Evolutionary conservation across 768 basidiomycete genomes (phyloP).

Genomic region (Boletus rex-veris): DNA sequence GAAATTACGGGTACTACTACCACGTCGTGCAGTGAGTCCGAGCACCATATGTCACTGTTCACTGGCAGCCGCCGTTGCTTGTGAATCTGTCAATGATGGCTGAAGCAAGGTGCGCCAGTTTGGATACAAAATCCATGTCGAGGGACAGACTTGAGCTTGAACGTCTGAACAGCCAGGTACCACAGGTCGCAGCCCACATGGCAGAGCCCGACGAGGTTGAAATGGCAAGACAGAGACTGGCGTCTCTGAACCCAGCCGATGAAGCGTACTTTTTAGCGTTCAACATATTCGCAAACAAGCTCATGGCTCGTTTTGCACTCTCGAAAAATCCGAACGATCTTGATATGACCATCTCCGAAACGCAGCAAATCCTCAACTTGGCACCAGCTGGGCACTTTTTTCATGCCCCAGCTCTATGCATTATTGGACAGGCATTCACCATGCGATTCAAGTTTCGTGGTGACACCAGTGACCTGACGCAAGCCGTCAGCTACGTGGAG

Average conservation of each 20-base stretch:
- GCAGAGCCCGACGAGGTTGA: slow-evolving; percentile 7
- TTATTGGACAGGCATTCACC: slow-evolving; percentile 16
- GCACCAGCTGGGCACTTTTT: slow-evolving; percentile 19
- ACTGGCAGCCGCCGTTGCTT: no score
- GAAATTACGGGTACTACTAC: no score
- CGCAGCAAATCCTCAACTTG: slow-evolving; percentile 17
- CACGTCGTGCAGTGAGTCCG: no score
- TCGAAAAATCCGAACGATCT: slow-evolving; percentile 23
- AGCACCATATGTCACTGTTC: no score
- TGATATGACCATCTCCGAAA: slow-evolving; percentile 20
- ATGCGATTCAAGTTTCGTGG: slow-evolving; percentile 22
- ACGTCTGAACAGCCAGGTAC: background rate
- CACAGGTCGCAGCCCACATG: background rate
- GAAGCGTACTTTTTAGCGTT: slow-evolving; percentile 9
- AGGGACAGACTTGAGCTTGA: background rate
- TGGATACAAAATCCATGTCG: background rate
- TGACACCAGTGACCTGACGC: slow-evolving; percentile 18
- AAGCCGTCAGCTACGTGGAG: slow-evolving; percentile 18
- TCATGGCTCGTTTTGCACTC: slow-evolving; percentile 22
- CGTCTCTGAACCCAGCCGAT: slow-evolving; percentile 5
- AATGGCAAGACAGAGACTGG: slow-evolving; percentile 8
- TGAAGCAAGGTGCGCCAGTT: slow-evolving; percentile 1
- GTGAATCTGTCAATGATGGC: background rate
- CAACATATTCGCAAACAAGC: slow-evolving; percentile 3
- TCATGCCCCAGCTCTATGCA: slow-evolving; percentile 12